A percentile compares a stretch with the other conserved stretches of the same genome.
Conservation (phyloP, 805 yeast genomes). For the Teunomyces gatunensis region DNA sequence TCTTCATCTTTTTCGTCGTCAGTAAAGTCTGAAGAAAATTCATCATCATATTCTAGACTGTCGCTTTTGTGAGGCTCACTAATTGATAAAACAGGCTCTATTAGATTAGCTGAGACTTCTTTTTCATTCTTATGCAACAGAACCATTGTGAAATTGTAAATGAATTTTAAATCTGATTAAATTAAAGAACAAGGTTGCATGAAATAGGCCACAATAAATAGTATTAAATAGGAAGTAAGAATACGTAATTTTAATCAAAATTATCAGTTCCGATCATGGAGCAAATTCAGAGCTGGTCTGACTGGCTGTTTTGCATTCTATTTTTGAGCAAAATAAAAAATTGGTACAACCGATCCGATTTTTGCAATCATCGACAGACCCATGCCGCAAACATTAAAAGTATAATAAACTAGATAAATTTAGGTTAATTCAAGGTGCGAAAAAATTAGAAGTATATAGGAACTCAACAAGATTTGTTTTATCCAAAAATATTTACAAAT, state of each 20-base stretch:
- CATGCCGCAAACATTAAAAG: not conserved
- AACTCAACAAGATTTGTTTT: not conserved
- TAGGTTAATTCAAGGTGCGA: too few species aligned
- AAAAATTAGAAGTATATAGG: too few species aligned
- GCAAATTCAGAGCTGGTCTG: not conserved
- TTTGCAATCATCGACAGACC: not conserved
- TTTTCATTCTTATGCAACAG: not conserved
- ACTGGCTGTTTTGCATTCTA: not conserved
- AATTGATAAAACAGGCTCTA: not conserved
- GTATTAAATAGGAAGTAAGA: not conserved
- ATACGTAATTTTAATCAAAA: not conserved
- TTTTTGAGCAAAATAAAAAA: not conserved
- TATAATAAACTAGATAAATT: not conserved
- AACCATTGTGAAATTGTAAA: not conserved
- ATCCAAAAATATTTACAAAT: not conserved
- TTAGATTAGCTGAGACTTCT: not conserved
- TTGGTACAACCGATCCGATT: not conserved
- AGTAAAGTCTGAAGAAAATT: not conserved
- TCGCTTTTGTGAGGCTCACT: not conserved
- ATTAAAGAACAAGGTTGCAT: not conserved
- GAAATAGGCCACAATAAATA: not conserved
- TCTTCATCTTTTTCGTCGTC: conserved; percentile 13
- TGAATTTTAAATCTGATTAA: not conserved
- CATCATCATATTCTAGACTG: conserved; percentile 2
- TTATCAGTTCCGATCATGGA: conserved; percentile 3